Evolutionary conservation across 371 early-diverging fungal genomes (phyloP), one percentile per base, ranked within the genome.

Genomic region (Mortierella sp.): DNA sequence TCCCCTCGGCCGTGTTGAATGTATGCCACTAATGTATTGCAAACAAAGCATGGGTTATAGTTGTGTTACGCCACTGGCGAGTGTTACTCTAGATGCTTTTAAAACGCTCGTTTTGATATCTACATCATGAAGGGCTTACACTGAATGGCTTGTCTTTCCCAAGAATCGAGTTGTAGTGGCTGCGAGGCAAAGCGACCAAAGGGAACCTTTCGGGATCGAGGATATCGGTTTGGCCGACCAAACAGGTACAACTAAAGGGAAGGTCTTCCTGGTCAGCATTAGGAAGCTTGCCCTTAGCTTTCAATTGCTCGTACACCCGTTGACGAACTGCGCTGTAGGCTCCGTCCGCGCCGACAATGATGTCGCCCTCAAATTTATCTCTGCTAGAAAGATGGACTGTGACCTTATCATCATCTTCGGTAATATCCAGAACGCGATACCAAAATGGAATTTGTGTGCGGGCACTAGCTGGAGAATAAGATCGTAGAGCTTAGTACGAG

Each of bases 261-360:
- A 72, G 54, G 9, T 52, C 55, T 38, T 45, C 58, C 5, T 72
- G 31, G 28, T 76, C 70, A 0, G 47, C 6, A 3, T 34, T 44
- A 1, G 78, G 78, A 0, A 77, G 72, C 24, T 8, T 26, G 7
- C 78, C 78, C 21, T 34, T 28, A 10, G 55, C 34, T 28, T 24
- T 44, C n/a, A 77, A 5, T 1, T 55, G 38, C 38, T 72, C 50
- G 19, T 72, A 77, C 6, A 77, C n/a, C 0, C 57, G 60, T 34
- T 77, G 78, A 9, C 78, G 72, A 14, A 77, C 78, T 0, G 58
- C 72, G 9, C 72, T 72, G 38, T 77, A 72, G 13, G 78, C 78
- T 10, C 78, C 78, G 31, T 77, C 78, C 0, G 78, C 78, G 1
- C 78, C 78, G 14, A 77, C 72, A 21, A 77, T 34, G 14, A 77